Base-by-base conservation (phyloP, 345 rosid species). In the Brassica nigra region DNA sequence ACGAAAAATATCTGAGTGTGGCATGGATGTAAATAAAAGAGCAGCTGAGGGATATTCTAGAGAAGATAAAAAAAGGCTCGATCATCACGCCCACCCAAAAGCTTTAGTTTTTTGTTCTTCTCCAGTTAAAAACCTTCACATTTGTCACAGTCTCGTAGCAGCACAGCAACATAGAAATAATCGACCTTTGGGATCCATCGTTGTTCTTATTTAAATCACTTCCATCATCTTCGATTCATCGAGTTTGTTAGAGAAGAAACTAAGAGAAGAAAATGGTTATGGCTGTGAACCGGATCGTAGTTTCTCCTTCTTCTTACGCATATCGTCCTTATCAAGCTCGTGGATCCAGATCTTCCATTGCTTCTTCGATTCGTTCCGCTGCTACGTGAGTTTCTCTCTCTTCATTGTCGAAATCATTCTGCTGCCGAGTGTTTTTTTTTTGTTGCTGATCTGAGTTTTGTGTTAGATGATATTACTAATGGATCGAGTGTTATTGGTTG, bases 271-370 rank as follows among this genome's bases (percentile, higher is more conserved):
- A 18, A 79, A 88, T 88, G 91, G 88, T 84, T 47, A 76, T 84
- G 62, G 71, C 83, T 62, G 65, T 86, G 78, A 85, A 82, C 74
- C 83, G 76, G 57, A 70, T 67, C 36, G 74, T 76, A 5, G 75
- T 71, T 44, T 77, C 81, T 0, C 79, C 83, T 4, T 28, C 85
- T 1, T 82, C 86, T 15, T 12, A 79, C 54, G 76, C 68, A 33
- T 70, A 66, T 61, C 83, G 77, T 57, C 81, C 81, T 74, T 52
- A 47, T 61, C 84, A 61, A 73, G 55, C 76, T 64, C 77, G 28
- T 14, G 12, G 36, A 12, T 67, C 70, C 73, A 81, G 82, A 83
- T 88, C 86, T 77, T 76, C 42, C 85, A 86, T 88, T 86, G 85
- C 89, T 30, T 87, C 91, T 16, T 66, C 85, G 57, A 59, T 81